Base-by-base conservation (phyloP, 2,329 filamentous ascomycete genomes). In the Aspergillus sp. region DNA sequence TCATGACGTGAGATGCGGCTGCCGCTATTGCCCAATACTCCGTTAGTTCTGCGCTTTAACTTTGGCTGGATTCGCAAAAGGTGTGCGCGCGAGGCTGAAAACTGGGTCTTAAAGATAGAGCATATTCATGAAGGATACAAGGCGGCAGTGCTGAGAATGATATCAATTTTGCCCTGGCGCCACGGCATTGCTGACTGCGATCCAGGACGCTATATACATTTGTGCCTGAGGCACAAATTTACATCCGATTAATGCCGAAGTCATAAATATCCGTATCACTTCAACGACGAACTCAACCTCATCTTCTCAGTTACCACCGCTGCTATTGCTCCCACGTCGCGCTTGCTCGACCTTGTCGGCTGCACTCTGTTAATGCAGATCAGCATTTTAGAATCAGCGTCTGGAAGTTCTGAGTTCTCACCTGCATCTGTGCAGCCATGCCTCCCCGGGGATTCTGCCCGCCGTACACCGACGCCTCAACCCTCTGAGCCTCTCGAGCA, bases 381-480 rank as follows among this genome's bases (percentile, higher is more conserved):
- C 19, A 28, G 58, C 19, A 19, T 19, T 19, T 19, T 19, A 19
- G 19, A 19, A 19, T 19, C 19, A 19, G 19, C 19, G 19, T 19
- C 19, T 19, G 19, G 19, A 19, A 19, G 19, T 19, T 19, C 19
- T 19, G 19, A 19, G 19, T 19, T 19, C 63, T 51, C 45, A 62
- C 62, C 56, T 66, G 63, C 60, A 66, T 61, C 45, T 63, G 54
- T 8, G 62, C 60, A 41, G 61, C 63, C 50, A 59, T 59, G 12
- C 63, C 57, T n/a, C 57, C 57, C 36, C 52, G 54, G 2, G 63
- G 56, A 29, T 62, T 61, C 46, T 59, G 60, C 3, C 61, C 62
- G 9, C 61, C 63, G 44, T 62, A 63, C 10, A 59, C 45, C 40
- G 44, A 44, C 8, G 61, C 53, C 38, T 60, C 56, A 3, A 52